Percentiles rank a stretch among this genome's conserved stretches.
phyloP scores from a whole-genome alignment of 352 stramenopile species.

The Elongisporangium senticosum region DNA sequence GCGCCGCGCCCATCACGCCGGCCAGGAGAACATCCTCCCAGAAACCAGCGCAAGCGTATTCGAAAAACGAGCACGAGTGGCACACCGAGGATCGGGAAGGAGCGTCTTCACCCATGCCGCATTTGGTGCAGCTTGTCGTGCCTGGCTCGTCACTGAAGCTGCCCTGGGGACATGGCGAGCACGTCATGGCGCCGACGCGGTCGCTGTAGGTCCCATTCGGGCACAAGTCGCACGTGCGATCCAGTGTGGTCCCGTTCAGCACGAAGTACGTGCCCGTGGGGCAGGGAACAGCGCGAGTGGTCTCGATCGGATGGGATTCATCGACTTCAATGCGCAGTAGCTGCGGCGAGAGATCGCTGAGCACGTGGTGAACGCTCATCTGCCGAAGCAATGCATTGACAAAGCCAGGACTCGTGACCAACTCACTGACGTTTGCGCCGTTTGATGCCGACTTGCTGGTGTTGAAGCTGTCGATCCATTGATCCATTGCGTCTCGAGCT shows the following conservation, averaged over 20 bases:
- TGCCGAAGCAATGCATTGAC: slow-evolving; percentile 2
- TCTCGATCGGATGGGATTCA: slow-evolving; percentile 1
- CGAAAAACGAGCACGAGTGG: slow-evolving; percentile 44
- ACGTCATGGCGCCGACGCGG: slow-evolving; percentile 25
- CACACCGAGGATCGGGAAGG: slow-evolving; percentile 26
- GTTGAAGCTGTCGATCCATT: background rate
- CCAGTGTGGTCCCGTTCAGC: background rate
- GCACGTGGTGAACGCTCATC: background rate
- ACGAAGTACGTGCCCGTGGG: slow-evolving; percentile 24
- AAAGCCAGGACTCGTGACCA: slow-evolving; percentile 4
- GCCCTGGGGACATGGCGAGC: slow-evolving; percentile 24
- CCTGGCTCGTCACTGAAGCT: slow-evolving; percentile 37
- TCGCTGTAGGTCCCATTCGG: slow-evolving; percentile 23
- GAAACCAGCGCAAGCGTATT: slow-evolving; percentile 48
- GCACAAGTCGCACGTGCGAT: slow-evolving; percentile 23
- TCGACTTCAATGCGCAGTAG: slow-evolving; percentile 7
- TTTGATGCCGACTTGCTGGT: background rate
- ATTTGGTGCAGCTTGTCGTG: slow-evolving; percentile 27
- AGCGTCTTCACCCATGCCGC: slow-evolving; percentile 27
- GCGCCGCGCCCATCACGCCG: slow-evolving; percentile 10
- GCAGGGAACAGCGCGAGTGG: slow-evolving; percentile 26
- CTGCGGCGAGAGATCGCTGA: slow-evolving; percentile 8
- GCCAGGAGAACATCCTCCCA: slow-evolving; percentile 39
- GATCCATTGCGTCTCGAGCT: background rate
- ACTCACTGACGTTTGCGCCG: background rate